Conservation (phyloP, 2,329 filamentous ascomycete genomes). For the Helminthosporium solani region DNA sequence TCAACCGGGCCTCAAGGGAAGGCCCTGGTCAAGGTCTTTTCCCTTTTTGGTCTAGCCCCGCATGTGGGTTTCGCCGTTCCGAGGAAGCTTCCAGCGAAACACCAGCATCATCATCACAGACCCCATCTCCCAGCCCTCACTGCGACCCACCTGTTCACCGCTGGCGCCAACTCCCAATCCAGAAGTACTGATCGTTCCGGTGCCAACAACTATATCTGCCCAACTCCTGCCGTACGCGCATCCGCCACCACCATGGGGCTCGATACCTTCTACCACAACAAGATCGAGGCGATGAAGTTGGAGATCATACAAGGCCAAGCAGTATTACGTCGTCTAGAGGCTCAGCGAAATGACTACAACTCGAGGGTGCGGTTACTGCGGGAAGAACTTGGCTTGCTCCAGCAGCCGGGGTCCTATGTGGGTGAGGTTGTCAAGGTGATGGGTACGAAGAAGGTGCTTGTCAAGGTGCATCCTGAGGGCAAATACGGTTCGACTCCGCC, state of each 20-base stretch:
- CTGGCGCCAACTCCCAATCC: neutral
- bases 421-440: slow-evolving; percentile 99
- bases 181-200: neutral
- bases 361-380: slow-evolving; percentile 90
- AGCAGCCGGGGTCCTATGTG: slow-evolving; percentile 97
- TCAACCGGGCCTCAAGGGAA: neutral
- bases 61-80: slow-evolving; percentile 3
- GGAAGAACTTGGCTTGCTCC: slow-evolving; percentile 91
- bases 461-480: slow-evolving; percentile 98
- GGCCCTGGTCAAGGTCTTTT: slow-evolving; percentile 6
- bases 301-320: slow-evolving; percentile 99
- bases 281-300: slow-evolving; percentile 99
- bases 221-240: neutral
- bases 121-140: slow-evolving; percentile 6
- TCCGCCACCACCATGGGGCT: slow-evolving; percentile 78
- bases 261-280: slow-evolving; percentile 99
- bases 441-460: slow-evolving; percentile 98
- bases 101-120: slow-evolving; percentile 2
- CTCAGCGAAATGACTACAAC: slow-evolving; percentile 99
- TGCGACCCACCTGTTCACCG: slow-evolving; percentile 57
- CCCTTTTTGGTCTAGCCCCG: slow-evolving; percentile 2
- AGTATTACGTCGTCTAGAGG: slow-evolving; percentile 89
- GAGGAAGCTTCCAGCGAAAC: slow-evolving; percentile 12
- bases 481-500: slow-evolving; percentile 80
- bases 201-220: neutral